Percentiles rank a stretch among this genome's conserved stretches.
Evolutionary conservation across 768 basidiomycete species (phyloP).

Genomic region (Pholiota microspora): DNA sequence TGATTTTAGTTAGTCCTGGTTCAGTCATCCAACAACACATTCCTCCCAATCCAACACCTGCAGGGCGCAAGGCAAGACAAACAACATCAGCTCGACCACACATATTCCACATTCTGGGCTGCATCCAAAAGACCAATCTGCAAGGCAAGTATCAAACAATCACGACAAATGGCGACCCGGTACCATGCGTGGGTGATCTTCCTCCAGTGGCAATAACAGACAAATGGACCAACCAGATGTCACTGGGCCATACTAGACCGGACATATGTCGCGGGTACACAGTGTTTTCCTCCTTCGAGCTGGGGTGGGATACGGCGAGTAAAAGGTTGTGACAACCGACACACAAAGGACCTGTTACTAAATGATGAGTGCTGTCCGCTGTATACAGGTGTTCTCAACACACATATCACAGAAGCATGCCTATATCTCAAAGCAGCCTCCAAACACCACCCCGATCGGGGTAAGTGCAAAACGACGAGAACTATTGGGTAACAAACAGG

Average conservation of each 20-base stretch:
- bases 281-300: neutral
- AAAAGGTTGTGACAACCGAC: neutral
- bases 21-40: neutral
- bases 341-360: no score
- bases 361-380: no score
- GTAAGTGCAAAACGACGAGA: no score
- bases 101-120: slow-evolving; percentile 11
- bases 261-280: neutral
- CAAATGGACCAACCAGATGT: neutral
- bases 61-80: neutral
- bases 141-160: slow-evolving; percentile 4
- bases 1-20: neutral
- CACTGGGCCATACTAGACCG: neutral
- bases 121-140: slow-evolving; percentile 4
- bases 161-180: neutral
- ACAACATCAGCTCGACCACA: slow-evolving; percentile 7
- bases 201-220: neutral
- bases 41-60: neutral
- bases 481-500: neutral
- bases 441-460: no score
- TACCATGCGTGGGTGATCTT: neutral
- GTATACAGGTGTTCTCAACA: no score
- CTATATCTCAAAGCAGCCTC: neutral
- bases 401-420: neutral
- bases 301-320: neutral